Evolutionary conservation across 441 rosid genomes (phyloP).

Genomic region (Gossypium gossypioides): DNA sequence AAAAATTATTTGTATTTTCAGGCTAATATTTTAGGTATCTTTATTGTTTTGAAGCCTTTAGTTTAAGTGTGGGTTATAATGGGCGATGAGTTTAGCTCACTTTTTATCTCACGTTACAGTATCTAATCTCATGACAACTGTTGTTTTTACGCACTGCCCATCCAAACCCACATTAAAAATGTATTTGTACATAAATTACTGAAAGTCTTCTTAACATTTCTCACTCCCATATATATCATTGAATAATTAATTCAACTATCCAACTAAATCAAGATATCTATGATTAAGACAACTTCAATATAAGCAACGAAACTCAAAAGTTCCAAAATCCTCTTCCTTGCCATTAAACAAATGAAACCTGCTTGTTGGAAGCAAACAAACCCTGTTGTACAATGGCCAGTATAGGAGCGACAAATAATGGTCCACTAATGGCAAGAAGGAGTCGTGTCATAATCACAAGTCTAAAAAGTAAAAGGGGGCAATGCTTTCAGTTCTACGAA

Average conservation of each 20-base stretch:
- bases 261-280: background rate
- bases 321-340: background rate
- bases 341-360: background rate
- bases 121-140: too few relatives aligned
- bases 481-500: background rate
- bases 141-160: too few relatives aligned
- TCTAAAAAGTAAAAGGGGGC: background rate
- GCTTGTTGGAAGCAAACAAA: background rate
- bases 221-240: too few relatives aligned
- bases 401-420: background rate
- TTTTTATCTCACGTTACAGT: too few relatives aligned
- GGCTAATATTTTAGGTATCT: too few relatives aligned
- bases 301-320: background rate
- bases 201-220: too few relatives aligned
- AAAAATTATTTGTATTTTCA: too few relatives aligned
- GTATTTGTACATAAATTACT: too few relatives aligned
- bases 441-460: constrained; percentile 18
- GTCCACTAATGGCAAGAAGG: constrained; percentile 2
- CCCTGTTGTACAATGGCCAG: background rate
- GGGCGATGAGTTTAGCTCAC: too few relatives aligned
- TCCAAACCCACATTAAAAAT: too few relatives aligned
- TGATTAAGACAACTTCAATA: background rate
- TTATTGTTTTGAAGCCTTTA: too few relatives aligned
- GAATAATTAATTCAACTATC: background rate
- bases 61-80: too few relatives aligned